A percentile compares a stretch with the other conserved stretches of the same genome.
These are phyloP conservation scores for Acanthamoeba sp. DNA, from an alignment of 208 protist species.

Conservation along the genomic window DNA sequence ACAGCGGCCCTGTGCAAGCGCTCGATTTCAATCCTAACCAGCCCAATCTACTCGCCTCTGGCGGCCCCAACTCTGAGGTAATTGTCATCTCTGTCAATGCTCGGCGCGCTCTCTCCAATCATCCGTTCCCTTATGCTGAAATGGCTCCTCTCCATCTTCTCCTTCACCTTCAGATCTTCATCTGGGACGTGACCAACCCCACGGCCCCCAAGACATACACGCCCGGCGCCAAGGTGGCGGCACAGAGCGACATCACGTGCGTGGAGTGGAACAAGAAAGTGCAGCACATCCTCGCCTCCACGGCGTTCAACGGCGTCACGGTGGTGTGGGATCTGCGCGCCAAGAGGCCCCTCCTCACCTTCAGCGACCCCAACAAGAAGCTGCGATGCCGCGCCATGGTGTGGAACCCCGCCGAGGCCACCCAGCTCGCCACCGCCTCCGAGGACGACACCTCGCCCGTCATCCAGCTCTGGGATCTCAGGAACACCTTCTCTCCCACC, in stretches of 20 bases:
- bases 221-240: slow-evolving; percentile 88
- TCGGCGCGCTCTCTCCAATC: too few relatives aligned
- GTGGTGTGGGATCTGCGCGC: slow-evolving; percentile 96
- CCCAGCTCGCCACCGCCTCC: slow-evolving; percentile 94
- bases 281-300: slow-evolving; percentile 95
- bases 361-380: slow-evolving; percentile 89
- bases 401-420: slow-evolving; percentile 96
- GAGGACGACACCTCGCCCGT: slow-evolving; percentile 94
- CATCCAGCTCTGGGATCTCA: slow-evolving; percentile 98
- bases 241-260: slow-evolving; percentile 85
- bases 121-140: too few relatives aligned
- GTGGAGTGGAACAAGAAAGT: slow-evolving; percentile 92
- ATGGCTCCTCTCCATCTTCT: too few relatives aligned
- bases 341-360: slow-evolving; percentile 91
- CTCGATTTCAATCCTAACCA: slow-evolving; percentile 96
- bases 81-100: too few relatives aligned
- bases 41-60: slow-evolving; percentile 91
- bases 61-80: slow-evolving; percentile 82
- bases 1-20: slow-evolving; percentile 91
- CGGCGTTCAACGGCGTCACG: slow-evolving; percentile 92
- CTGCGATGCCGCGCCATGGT: slow-evolving; percentile 89
- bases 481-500: slow-evolving; percentile 94
- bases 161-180: slow-evolving; percentile 81
- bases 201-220: slow-evolving; percentile 87
- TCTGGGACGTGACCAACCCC: slow-evolving; percentile 94